Percentiles rank a stretch among this genome's conserved stretches.
These are phyloP conservation scores for Dipodascopsis uninucleata DNA, from an alignment of 805 yeast genomes.

Conservation along the genomic window DNA sequence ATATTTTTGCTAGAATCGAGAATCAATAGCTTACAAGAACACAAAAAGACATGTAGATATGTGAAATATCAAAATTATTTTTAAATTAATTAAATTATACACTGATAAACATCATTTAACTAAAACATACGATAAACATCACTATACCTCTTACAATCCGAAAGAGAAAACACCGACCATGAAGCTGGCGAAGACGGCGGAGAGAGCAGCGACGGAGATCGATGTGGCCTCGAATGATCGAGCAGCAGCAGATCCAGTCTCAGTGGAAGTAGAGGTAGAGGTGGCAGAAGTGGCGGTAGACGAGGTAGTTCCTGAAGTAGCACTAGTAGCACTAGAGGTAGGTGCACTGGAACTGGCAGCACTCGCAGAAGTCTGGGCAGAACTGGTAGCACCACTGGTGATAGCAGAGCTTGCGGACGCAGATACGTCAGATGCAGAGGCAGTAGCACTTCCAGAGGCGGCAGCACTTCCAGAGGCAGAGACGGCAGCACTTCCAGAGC, in stretches of 20 bases:
- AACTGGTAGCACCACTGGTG: neutral
- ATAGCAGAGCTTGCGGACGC: slow-evolving; percentile 2
- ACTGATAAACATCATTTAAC: no score
- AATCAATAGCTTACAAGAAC: no score
- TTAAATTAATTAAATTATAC: no score
- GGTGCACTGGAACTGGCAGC: no score
- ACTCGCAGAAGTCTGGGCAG: no score
- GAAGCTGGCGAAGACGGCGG: slow-evolving; percentile 12
- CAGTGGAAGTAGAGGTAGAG: slow-evolving; percentile 9
- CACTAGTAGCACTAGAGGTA: neutral
- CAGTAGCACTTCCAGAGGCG: slow-evolving; percentile 3
- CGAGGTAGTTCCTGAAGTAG: neutral
- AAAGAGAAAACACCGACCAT: slow-evolving; percentile 13
- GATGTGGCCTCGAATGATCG: slow-evolving; percentile 2
- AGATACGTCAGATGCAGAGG: slow-evolving; percentile 5
- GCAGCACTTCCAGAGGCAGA: slow-evolving; percentile 3
- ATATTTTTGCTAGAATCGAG: no score
- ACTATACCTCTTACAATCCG: slow-evolving; percentile 1
- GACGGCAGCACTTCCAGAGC: neutral
- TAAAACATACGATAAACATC: no score
- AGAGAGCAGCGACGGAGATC: neutral
- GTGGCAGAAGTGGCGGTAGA: slow-evolving; percentile 4
- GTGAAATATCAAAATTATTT: no score
- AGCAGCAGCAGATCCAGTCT: neutral
- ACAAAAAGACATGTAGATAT: no score